Conservation (phyloP, 2,329 filamentous ascomycete genomes). For the Nigrospora sphaerica region DNA sequence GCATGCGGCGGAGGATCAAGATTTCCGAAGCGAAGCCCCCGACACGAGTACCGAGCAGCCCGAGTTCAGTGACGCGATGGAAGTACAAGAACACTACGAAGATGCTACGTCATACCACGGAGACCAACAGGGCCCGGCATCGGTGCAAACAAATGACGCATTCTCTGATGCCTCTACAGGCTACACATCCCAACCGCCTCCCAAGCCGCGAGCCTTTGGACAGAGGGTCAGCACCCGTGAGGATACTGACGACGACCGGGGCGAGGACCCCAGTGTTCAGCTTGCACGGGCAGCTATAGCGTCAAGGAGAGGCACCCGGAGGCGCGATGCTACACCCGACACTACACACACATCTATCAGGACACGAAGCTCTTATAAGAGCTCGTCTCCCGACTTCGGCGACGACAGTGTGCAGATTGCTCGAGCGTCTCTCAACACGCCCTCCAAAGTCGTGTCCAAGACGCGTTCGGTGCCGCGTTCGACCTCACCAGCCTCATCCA, state of each 20-base stretch:
- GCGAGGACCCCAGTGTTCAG: constrained; percentile 3
- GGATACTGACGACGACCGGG: neutral
- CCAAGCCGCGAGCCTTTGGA: too few relatives aligned
- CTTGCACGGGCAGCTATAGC: constrained; percentile 5
- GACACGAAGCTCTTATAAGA: constrained; percentile 4
- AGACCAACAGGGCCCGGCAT: too few relatives aligned
- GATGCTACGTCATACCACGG: too few relatives aligned
- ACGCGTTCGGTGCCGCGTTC: constrained; percentile 1
- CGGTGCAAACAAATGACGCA: too few relatives aligned
- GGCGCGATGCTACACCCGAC: constrained; percentile 7
- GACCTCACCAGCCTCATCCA: constrained; percentile 4
- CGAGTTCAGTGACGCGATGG: too few relatives aligned
- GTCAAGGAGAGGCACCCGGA: constrained; percentile 1
- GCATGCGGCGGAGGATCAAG: too few relatives aligned
- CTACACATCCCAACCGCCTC: too few relatives aligned
- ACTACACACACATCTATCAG: constrained; percentile 1
- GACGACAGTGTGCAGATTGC: constrained; percentile 11
- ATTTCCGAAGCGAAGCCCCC: too few relatives aligned
- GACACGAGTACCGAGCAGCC: too few relatives aligned
- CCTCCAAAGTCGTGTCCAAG: constrained; percentile 5
- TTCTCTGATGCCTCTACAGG: too few relatives aligned
- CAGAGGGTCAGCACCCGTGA: too few relatives aligned
- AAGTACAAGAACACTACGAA: too few relatives aligned
- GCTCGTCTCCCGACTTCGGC: constrained; percentile 1
- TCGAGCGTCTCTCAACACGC: constrained; percentile 14